Evolutionary conservation across 202 grass and related monocot genomes (phyloP), one percentile per base, ranked within the genome.

Genomic region (Schoenoplectus tabernaemontani): DNA sequence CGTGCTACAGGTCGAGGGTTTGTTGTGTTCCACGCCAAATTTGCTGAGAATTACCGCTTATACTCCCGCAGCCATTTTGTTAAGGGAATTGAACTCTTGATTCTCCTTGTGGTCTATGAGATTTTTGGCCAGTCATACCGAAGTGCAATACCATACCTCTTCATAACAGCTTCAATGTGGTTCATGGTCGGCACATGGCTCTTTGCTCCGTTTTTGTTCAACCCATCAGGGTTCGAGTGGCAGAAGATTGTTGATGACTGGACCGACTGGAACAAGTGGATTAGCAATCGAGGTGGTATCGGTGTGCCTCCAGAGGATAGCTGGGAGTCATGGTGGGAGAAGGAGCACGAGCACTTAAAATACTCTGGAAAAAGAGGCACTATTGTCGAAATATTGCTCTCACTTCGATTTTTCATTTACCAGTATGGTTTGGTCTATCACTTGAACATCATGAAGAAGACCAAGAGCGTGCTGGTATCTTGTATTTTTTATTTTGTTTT

Each of bases 261-360:
- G 93, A 79, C 89, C 42, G 93, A 97, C 82, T 97, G 93, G 93
- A 86, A 93, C 51, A 93, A 93, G 82, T 97, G 93, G 93, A 91
- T 97, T 59, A 90, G 84, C 67, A 97, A 93, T 61, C 82, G 89
- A 51, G 93, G 93, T 23, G 93, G 93, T 76, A 97, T 97, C 47
- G 93, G 93, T 72, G 93, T 97, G 17, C 69, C 76, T 7, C 87
- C 87, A 24, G 87, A 85, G 19, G 93, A 93, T 74, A 97, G 93
- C 47, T 97, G 93, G 93, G 93, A 97, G 59, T 97, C 93, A 15
- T 97, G 93, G 93, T 97, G 93, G 93, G 93, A 97, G 22, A 93
- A 87, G 78, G 91, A 97, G 76, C 89, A 97, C 59, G 93, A 93
- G 54, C 93, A 92, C 82, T 91, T 97, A 69, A 84, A 81, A 2